Evolutionary conservation across 768 basidiomycete species (phyloP).

Genomic region (Russula lepida): DNA sequence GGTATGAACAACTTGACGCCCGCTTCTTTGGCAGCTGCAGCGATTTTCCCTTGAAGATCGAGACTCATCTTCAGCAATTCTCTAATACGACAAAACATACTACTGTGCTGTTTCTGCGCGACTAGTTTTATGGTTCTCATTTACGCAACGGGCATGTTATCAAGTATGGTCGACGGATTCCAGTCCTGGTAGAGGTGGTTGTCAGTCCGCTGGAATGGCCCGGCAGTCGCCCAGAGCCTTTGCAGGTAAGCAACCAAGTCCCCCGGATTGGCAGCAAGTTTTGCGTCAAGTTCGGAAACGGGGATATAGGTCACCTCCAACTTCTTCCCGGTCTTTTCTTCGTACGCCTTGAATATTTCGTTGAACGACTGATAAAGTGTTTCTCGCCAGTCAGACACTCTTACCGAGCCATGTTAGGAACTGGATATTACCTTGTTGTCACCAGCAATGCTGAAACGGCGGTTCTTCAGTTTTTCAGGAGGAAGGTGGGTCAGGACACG

Average conservation of each 20-base stretch:
- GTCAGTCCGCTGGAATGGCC: not conserved
- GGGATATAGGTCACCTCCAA: conserved; percentile 18
- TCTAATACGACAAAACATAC: not conserved
- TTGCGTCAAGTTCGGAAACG: conserved; percentile 10
- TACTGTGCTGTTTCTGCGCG: not conserved
- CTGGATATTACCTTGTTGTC: conserved; percentile 4
- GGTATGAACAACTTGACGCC: conserved; percentile 13
- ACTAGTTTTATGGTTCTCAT: not conserved
- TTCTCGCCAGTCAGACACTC: not conserved
- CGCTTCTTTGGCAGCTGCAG: conserved; percentile 11
- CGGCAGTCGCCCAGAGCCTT: conserved; percentile 6
- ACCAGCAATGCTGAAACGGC: conserved; percentile 5
- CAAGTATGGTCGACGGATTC: conserved; percentile 19
- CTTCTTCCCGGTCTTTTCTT: conserved; percentile 17
- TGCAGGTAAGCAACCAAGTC: conserved; percentile 1
- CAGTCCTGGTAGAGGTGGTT: conserved; percentile 20
- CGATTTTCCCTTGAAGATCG: not conserved
- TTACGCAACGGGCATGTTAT: not conserved
- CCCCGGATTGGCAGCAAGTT: conserved; percentile 3
- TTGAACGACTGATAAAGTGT: conserved; percentile 11
- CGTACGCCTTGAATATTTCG: conserved; percentile 18
- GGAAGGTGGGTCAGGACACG: conserved; percentile 18
- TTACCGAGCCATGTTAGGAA: not conserved
- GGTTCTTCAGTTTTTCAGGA: conserved; percentile 7
- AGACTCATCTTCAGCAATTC: not conserved